Evolutionary conservation across 257 asterid genomes (phyloP).

Genomic region (Misopates orontium): DNA sequence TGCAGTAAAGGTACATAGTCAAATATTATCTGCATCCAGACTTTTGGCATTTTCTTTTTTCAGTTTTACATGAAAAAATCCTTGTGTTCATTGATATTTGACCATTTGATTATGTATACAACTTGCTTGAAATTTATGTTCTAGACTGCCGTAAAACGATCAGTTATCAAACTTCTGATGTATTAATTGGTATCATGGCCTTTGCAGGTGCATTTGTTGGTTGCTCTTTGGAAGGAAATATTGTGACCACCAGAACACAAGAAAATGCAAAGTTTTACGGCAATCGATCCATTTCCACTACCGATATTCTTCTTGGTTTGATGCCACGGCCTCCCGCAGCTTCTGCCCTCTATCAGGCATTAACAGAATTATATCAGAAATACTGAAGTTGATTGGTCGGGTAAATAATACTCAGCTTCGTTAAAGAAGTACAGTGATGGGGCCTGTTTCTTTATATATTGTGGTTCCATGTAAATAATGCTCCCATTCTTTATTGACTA

Average conservation of each 20-base stretch:
- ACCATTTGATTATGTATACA: too few relatives aligned
- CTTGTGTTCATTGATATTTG: too few relatives aligned
- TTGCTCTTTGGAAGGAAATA: slow-evolving; percentile 88
- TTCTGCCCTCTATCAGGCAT: slow-evolving; percentile 71
- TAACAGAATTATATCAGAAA: slow-evolving; percentile 20
- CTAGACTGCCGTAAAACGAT: too few relatives aligned
- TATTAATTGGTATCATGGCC: not conserved
- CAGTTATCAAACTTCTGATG: too few relatives aligned
- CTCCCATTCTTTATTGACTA: too few relatives aligned
- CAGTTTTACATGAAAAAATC: too few relatives aligned
- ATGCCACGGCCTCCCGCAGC: slow-evolving; percentile 97
- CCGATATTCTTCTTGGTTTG: slow-evolving; percentile 74
- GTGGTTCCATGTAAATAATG: too few relatives aligned
- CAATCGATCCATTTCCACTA: slow-evolving; percentile 58
- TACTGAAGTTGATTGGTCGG: too few relatives aligned
- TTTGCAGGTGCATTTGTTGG: slow-evolving; percentile 92
- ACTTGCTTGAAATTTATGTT: too few relatives aligned
- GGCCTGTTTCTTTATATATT: too few relatives aligned
- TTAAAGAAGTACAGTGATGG: too few relatives aligned
- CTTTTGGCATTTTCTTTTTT: not conserved
- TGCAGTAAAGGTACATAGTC: slow-evolving; percentile 81
- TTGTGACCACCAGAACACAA: slow-evolving; percentile 67
- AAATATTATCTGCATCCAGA: slow-evolving; percentile 1
- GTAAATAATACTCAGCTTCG: too few relatives aligned
- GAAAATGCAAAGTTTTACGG: slow-evolving; percentile 89